phyloP scores from a whole-genome alignment of 2,329 filamentous ascomycete species.

The Coleophoma eucalyptorum region DNA sequence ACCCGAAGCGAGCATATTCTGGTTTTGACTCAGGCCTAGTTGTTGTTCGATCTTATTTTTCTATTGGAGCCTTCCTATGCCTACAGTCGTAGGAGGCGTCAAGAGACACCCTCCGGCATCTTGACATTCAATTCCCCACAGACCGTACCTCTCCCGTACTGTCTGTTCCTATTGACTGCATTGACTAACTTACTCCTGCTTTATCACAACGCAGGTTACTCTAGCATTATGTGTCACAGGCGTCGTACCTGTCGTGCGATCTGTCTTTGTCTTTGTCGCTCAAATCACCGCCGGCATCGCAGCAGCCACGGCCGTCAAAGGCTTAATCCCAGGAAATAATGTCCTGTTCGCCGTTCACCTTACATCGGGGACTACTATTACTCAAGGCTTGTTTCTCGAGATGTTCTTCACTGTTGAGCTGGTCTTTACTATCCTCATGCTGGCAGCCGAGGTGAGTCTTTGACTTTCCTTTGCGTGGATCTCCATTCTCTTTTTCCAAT shows the following conservation, averaged over 20 bases:
- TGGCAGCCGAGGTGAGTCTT: slow-evolving; percentile 32
- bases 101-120: too few relatives aligned
- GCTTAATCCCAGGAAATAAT: slow-evolving; percentile 15
- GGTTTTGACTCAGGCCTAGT: too few relatives aligned
- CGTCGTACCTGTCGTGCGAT: slow-evolving; percentile 19
- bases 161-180: too few relatives aligned
- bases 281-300: slow-evolving; percentile 26
- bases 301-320: slow-evolving; percentile 33
- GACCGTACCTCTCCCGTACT: too few relatives aligned
- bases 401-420: slow-evolving; percentile 40
- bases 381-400: slow-evolving; percentile 41
- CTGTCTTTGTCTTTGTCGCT: slow-evolving; percentile 18
- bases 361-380: slow-evolving; percentile 30
- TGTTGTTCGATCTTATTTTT: too few relatives aligned
- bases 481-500: too few relatives aligned
- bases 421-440: slow-evolving; percentile 42
- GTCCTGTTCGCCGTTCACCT: slow-evolving; percentile 34
- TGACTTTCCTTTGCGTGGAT: background rate
- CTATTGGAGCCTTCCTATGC: too few relatives aligned
- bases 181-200: background rate
- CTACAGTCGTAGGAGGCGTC: too few relatives aligned
- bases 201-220: slow-evolving; percentile 15
- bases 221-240: slow-evolving; percentile 26
- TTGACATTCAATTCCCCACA: too few relatives aligned
- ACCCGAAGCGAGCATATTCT: too few relatives aligned